A percentile compares a stretch with the other conserved stretches of the same genome.
phyloP scores from a whole-genome alignment of 768 basidiomycete species.

The Ramaria sp. region DNA sequence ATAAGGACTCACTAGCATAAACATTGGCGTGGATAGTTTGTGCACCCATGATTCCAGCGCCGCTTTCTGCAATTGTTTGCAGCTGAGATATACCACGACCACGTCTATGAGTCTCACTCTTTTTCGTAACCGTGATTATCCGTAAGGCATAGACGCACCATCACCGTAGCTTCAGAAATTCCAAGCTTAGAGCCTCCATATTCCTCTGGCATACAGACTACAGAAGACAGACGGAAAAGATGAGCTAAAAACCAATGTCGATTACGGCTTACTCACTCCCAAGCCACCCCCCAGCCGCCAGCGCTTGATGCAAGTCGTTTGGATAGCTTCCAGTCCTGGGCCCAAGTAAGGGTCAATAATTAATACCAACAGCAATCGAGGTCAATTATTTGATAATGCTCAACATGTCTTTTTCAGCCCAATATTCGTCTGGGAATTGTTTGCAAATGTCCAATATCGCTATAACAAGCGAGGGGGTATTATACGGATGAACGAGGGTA shows the following conservation, averaged over 20 bases:
- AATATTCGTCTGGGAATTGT: constrained; percentile 13
- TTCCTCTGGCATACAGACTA: constrained; percentile 11
- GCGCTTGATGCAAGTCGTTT: constrained; percentile 10
- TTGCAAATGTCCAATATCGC: constrained; percentile 10
- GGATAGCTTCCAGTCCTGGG: constrained; percentile 9
- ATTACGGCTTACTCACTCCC: constrained; percentile 7
- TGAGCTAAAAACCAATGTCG: too few relatives aligned
- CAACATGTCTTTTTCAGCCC: constrained; percentile 12
- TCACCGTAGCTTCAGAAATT: constrained; percentile 12
- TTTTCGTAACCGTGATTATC: background rate
- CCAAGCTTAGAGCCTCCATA: constrained; percentile 12
- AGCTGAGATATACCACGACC: background rate
- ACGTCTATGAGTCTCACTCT: background rate
- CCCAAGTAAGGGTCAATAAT: background rate
- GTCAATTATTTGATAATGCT: background rate
- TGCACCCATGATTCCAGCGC: constrained; percentile 11
- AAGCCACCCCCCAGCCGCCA: constrained; percentile 10
- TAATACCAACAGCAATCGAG: background rate
- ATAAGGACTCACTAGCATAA: constrained; percentile 7
- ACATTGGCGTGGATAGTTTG: constrained; percentile 13
- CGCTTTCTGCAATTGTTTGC: constrained; percentile 12
- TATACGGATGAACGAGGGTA: background rate
- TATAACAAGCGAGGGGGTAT: background rate
- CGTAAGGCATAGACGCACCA: background rate
- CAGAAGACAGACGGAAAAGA: background rate